A percentile compares a stretch with the other conserved stretches of the same genome.
Evolutionary conservation across 2,329 filamentous ascomycete species (phyloP).

Genomic region (Aspergillus ibericus): DNA sequence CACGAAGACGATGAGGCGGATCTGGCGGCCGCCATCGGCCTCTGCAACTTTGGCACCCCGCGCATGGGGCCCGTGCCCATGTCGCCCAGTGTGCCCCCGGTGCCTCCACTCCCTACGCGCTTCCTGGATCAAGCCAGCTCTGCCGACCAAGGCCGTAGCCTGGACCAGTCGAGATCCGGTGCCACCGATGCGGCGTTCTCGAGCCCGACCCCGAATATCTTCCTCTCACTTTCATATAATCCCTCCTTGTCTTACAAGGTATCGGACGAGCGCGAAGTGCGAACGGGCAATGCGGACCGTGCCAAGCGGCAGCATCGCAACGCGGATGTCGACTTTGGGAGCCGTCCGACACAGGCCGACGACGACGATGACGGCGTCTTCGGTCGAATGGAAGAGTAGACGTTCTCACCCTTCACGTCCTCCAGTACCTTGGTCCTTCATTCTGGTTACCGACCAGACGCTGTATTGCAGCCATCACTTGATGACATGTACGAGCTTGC

Average conservation of each 20-base stretch:
- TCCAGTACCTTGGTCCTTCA: neutral
- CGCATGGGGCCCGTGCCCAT: constrained; percentile 64
- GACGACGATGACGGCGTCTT: constrained; percentile 96
- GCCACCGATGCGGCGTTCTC: constrained; percentile 33
- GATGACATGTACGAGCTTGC: constrained; percentile 43
- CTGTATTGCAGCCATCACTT: constrained; percentile 22
- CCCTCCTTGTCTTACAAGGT: constrained; percentile 50
- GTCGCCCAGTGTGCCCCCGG: constrained; percentile 75
- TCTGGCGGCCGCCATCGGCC: constrained; percentile 83
- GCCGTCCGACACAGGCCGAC: constrained; percentile 62
- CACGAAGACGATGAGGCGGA: constrained; percentile 82
- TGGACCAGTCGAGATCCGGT: constrained; percentile 48
- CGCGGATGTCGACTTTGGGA: constrained; percentile 38
- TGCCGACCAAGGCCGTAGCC: constrained; percentile 58
- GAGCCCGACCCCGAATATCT: constrained; percentile 41
- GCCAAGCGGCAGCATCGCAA: constrained; percentile 36
- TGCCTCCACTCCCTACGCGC: constrained; percentile 80
- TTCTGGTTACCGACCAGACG: constrained; percentile 5
- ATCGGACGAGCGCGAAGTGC: constrained; percentile 60
- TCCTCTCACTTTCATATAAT: constrained; percentile 45
- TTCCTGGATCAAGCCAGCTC: constrained; percentile 65
- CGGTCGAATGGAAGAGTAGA: constrained; percentile 89
- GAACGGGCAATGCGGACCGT: constrained; percentile 63
- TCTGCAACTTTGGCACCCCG: constrained; percentile 84
- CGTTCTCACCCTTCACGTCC: neutral